phyloP scores from a whole-genome alignment of 1,284 basidiomycete species.

The Cutaneotrichosporon cavernicola region DNA sequence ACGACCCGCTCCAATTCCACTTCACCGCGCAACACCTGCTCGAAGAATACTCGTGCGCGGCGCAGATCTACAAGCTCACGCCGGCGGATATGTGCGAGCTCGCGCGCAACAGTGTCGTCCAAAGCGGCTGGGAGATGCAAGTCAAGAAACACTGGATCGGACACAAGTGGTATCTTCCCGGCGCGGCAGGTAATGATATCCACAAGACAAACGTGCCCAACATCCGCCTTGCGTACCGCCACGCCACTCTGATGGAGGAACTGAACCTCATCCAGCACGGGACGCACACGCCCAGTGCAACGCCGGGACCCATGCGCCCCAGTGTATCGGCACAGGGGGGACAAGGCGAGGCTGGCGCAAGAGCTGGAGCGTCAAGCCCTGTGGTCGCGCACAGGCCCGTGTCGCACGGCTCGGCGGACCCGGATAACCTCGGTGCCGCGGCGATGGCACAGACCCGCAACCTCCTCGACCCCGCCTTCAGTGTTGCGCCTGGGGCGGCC shows the following conservation, averaged over 20 bases:
- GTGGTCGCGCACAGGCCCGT: background rate
- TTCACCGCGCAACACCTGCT: constrained; percentile 93
- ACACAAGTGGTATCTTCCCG: constrained; percentile 82
- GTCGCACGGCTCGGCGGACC: constrained; percentile 5
- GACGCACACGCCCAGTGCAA: constrained; percentile 36
- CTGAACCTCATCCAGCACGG: constrained; percentile 55
- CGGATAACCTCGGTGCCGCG: constrained; percentile 19
- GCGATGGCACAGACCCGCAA: constrained; percentile 25
- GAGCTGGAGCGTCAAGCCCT: background rate
- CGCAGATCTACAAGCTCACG: constrained; percentile 91
- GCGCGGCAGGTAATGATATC: constrained; percentile 84
- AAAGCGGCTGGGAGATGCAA: constrained; percentile 99
- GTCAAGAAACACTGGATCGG: constrained; percentile 97
- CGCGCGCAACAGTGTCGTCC: constrained; percentile 91
- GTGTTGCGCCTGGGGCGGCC: constrained; percentile 30
- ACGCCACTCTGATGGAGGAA: constrained; percentile 84
- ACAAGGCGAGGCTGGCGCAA: background rate
- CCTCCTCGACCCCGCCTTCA: constrained; percentile 11
- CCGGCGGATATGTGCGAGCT: constrained; percentile 72
- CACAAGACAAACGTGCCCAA: constrained; percentile 98
- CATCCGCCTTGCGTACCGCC: constrained; percentile 80
- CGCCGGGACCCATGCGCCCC: constrained; percentile 30
- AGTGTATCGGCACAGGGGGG: background rate
- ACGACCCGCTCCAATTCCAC: constrained; percentile 71
- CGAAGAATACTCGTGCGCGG: constrained; percentile 97